Percentiles rank a stretch among this genome's conserved stretches.
These are phyloP conservation scores for Lentinula guzmanii DNA, from an alignment of 768 basidiomycete genomes.

Conservation along the genomic window DNA sequence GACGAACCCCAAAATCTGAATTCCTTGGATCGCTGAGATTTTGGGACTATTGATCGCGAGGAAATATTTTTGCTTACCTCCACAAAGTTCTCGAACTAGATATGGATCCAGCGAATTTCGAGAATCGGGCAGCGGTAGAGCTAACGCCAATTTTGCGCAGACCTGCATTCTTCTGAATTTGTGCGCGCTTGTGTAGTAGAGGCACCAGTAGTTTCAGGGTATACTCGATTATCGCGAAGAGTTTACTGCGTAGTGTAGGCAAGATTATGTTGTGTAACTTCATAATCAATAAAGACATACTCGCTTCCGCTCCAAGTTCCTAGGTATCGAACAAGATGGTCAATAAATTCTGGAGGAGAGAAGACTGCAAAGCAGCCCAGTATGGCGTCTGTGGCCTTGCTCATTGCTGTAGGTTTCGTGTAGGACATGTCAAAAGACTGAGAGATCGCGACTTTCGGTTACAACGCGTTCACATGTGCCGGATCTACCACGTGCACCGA, in stretches of 20 bases:
- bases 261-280: background rate
- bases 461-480: background rate
- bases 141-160: slow-evolving; percentile 49
- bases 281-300: slow-evolving; percentile 27
- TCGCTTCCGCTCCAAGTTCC: slow-evolving; percentile 87
- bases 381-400: slow-evolving; percentile 54
- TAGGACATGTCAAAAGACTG: slow-evolving; percentile 38
- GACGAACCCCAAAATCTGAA: slow-evolving; percentile 67
- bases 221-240: slow-evolving; percentile 77
- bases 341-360: slow-evolving; percentile 55
- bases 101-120: slow-evolving; percentile 49
- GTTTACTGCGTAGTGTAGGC: slow-evolving; percentile 43
- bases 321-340: slow-evolving; percentile 71
- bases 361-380: slow-evolving; percentile 58
- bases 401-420: slow-evolving; percentile 40
- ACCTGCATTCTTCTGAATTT: slow-evolving; percentile 61
- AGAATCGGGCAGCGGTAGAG: slow-evolving; percentile 41
- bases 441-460: too few relatives aligned
- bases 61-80: slow-evolving; percentile 15
- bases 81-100: slow-evolving; percentile 69
- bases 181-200: slow-evolving; percentile 59
- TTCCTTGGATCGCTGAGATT: background rate
- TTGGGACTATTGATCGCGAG: background rate
- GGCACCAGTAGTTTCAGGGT: slow-evolving; percentile 65
- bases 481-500: background rate